Evolutionary conservation across 2,329 filamentous ascomycete genomes (phyloP).

Genomic region (Aspergillus sp.): DNA sequence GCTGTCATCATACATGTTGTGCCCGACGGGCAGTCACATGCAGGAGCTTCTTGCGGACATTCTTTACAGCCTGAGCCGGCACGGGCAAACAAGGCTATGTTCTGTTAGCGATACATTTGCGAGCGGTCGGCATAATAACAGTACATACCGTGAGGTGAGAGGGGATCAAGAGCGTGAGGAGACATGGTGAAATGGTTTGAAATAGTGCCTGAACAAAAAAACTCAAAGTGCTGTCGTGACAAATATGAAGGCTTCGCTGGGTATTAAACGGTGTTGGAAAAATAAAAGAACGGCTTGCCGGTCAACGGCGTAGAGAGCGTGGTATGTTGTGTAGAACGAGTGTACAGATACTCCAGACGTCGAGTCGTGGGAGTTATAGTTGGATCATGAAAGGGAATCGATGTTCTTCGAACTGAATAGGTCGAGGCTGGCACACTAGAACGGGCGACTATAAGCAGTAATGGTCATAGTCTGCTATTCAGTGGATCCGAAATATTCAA

Average conservation of each 20-base stretch:
- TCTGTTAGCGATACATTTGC: neutral
- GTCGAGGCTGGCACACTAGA: conserved; percentile 12
- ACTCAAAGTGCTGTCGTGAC: conserved; percentile 8
- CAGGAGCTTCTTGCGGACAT: conserved; percentile 54
- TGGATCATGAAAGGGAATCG: conserved; percentile 25
- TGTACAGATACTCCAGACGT: conserved; percentile 33
- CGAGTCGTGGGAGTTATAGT: conserved; percentile 36
- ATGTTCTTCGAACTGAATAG: conserved; percentile 19
- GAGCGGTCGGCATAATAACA: neutral
- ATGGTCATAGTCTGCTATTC: conserved; percentile 25
- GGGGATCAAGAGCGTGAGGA: conserved; percentile 21
- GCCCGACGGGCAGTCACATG: conserved; percentile 57
- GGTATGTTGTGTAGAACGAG: conserved; percentile 23
- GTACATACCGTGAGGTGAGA: conserved; percentile 23
- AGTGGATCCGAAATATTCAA: conserved; percentile 15
- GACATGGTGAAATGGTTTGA: conserved; percentile 28
- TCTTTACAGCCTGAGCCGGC: conserved; percentile 51
- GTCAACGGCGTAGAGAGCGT: conserved; percentile 31
- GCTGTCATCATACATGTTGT: conserved; percentile 61
- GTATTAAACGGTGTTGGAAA: conserved; percentile 1
- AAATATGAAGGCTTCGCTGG: conserved; percentile 1
- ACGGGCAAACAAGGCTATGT: conserved; percentile 20
- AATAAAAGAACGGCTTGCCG: conserved; percentile 27
- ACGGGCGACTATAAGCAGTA: conserved; percentile 13
- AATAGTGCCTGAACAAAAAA: neutral